Conservation (phyloP, 2,329 filamentous ascomycete genomes). For the Penicillium janthinellum region DNA sequence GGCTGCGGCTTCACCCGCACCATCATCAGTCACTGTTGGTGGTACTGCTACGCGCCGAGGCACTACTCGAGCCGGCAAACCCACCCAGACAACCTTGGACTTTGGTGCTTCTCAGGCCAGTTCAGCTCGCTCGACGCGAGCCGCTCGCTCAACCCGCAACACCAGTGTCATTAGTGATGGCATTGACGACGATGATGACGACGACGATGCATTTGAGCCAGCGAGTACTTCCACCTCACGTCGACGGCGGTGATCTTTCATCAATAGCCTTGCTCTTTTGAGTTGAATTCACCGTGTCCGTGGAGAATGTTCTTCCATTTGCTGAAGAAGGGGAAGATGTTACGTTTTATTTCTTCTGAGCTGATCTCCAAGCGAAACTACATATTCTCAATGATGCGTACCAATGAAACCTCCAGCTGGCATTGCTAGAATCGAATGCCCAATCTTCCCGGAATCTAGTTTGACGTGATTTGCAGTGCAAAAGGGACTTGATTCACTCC, state of each 20-base stretch:
- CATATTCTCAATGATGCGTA: background rate
- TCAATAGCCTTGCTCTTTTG: background rate
- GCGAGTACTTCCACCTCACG: conserved; percentile 27
- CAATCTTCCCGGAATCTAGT: too few species aligned
- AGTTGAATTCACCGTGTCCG: conserved; percentile 6
- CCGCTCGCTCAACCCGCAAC: conserved; percentile 36
- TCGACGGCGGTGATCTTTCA: conserved; percentile 28
- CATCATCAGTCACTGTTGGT: conserved; percentile 36
- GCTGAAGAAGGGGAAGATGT: background rate
- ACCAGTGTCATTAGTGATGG: conserved; percentile 44
- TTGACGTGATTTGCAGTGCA: too few species aligned
- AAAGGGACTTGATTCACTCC: too few species aligned
- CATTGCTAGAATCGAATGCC: too few species aligned
- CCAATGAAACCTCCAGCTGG: too few species aligned
- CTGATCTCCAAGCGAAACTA: background rate
- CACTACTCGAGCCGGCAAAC: conserved; percentile 29
- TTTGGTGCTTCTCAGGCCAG: conserved; percentile 45
- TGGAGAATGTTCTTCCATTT: background rate
- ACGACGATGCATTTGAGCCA: conserved; percentile 51
- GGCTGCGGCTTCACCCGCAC: conserved; percentile 35
- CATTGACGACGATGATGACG: conserved; percentile 43
- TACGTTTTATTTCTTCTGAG: background rate
- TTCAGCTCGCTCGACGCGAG: conserved; percentile 29
- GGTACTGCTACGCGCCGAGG: conserved; percentile 31
- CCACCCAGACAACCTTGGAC: conserved; percentile 45